These are phyloP conservation scores for Actinidia polygama DNA, from an alignment of 179 eudicot species.

Conservation along the genomic window DNA sequence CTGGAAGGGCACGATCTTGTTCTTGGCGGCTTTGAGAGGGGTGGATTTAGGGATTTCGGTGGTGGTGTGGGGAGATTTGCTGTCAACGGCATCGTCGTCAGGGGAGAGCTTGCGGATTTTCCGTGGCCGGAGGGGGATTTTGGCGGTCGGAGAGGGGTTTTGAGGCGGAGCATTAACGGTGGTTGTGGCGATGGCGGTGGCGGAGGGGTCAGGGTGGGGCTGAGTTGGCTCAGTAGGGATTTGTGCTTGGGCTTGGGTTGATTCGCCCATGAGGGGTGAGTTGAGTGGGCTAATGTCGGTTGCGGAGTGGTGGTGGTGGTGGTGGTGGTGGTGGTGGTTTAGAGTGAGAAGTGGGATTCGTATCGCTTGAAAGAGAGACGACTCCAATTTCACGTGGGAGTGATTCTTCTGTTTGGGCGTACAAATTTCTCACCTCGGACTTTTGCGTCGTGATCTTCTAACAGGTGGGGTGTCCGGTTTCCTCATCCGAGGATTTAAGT, in stretches of 20 bases:
- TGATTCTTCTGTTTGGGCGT: too few relatives aligned
- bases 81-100: background rate
- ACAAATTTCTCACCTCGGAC: too few relatives aligned
- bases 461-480: background rate
- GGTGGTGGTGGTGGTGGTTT: background rate
- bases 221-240: background rate
- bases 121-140: constrained; percentile 79
- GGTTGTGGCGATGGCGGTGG: background rate
- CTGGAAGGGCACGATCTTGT: background rate
- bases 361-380: background rate
- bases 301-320: background rate
- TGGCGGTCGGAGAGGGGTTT: constrained; percentile 39
- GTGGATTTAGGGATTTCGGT: background rate
- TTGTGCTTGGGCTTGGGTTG: constrained; percentile 1
- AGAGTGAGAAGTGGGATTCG: background rate
- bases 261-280: constrained; percentile 27
- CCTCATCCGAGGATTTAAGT: background rate
- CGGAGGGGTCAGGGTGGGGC: constrained; percentile 31
- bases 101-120: constrained; percentile 72
- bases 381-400: too few relatives aligned
- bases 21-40: constrained; percentile 10
- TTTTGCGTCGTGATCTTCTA: background rate
- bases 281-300: background rate
- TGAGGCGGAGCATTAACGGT: constrained; percentile 15
- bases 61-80: background rate